Evolutionary conservation across 352 stramenopile genomes (phyloP).

Genomic region (Phytophthora uliginosa): DNA sequence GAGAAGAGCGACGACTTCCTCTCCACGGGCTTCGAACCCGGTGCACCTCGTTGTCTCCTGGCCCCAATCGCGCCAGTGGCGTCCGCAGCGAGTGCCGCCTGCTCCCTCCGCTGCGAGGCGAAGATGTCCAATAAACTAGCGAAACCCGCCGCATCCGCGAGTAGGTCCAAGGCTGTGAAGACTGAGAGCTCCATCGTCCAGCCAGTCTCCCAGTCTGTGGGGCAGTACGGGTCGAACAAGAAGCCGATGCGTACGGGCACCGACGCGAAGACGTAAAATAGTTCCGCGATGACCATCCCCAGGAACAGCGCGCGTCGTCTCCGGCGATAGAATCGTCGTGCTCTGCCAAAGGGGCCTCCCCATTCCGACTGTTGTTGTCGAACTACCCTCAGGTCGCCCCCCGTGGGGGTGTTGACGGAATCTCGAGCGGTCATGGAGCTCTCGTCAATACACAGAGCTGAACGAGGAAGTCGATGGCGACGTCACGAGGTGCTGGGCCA

Average conservation of each 20-base stretch:
- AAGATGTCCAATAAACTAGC: slow-evolving; percentile 68
- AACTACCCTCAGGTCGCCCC: neutral
- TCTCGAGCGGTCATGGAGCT: slow-evolving; percentile 19
- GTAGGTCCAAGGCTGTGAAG: slow-evolving; percentile 57
- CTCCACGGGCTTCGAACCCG: slow-evolving; percentile 14
- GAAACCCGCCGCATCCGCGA: slow-evolving; percentile 57
- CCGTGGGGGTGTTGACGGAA: neutral
- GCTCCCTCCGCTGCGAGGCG: slow-evolving; percentile 41
- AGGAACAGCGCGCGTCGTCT: slow-evolving; percentile 36
- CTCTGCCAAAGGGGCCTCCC: neutral
- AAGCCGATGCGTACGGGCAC: slow-evolving; percentile 78
- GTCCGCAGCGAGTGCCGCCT: slow-evolving; percentile 46
- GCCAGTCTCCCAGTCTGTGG: slow-evolving; percentile 6
- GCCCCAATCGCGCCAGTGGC: slow-evolving; percentile 27
- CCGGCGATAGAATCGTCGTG: slow-evolving; percentile 28
- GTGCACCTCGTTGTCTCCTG: slow-evolving; percentile 9
- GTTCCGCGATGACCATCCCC: slow-evolving; percentile 36
- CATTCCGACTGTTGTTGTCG: neutral
- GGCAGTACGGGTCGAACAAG: slow-evolving; percentile 64
- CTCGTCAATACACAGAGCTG: neutral
- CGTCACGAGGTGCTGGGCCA: slow-evolving; percentile 13
- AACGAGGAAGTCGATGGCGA: slow-evolving; percentile 1
- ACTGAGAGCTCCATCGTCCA: slow-evolving; percentile 66
- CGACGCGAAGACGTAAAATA: slow-evolving; percentile 67
- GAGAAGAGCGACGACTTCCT: slow-evolving; percentile 24